Conservation (phyloP, 805 yeast genomes). For the Yamadazyma laniorum region DNA sequence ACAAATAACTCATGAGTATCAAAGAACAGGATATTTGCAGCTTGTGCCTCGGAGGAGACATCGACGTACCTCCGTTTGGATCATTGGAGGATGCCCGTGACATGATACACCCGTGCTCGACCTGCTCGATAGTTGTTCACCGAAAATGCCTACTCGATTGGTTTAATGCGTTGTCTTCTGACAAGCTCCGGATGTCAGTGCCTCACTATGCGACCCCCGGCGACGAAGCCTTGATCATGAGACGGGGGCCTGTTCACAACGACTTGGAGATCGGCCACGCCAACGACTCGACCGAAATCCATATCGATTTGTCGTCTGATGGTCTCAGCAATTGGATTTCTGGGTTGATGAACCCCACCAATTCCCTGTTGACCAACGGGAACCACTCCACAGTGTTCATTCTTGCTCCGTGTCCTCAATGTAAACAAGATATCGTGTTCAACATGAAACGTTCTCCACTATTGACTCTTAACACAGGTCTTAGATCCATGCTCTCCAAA, state of each 20-base stretch:
- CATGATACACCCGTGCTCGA: slow-evolving; percentile 36
- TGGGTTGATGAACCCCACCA: not conserved
- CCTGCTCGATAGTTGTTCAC: slow-evolving; percentile 37
- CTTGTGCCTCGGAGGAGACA: slow-evolving; percentile 39
- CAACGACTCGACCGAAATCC: not conserved
- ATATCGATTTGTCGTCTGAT: not conserved
- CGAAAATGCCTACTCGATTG: slow-evolving; percentile 40
- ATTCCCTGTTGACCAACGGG: not conserved
- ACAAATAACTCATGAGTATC: too few relatives aligned
- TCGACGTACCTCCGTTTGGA: slow-evolving; percentile 42
- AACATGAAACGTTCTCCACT: slow-evolving; percentile 28
- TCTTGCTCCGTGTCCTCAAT: slow-evolving; percentile 41
- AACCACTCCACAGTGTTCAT: slow-evolving; percentile 6
- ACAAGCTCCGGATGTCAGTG: slow-evolving; percentile 19
- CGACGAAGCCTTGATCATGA: not conserved
- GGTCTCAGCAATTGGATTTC: not conserved
- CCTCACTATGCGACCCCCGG: not conserved
- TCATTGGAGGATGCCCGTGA: slow-evolving; percentile 32
- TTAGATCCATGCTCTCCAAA: slow-evolving; percentile 18
- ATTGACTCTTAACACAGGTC: slow-evolving; percentile 19
- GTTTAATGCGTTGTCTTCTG: slow-evolving; percentile 35
- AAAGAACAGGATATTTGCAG: slow-evolving; percentile 20
- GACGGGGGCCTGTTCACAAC: not conserved
- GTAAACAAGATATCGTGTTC: slow-evolving; percentile 35
- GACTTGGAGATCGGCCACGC: not conserved